Conservation (phyloP, 2,329 filamentous ascomycete species). For the Hypoxylon sp. region DNA sequence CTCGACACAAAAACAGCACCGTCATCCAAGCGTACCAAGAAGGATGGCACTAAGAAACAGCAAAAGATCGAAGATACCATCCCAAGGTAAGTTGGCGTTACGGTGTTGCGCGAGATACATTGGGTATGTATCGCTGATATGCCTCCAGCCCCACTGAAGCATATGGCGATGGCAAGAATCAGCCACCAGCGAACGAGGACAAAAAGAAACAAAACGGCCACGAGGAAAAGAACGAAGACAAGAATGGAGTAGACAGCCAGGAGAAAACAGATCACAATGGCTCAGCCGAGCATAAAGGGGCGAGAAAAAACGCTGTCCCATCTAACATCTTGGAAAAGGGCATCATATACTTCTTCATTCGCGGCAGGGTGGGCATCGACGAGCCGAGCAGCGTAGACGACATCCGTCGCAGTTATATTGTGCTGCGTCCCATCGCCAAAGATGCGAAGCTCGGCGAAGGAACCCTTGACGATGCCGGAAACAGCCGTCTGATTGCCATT, state of each 20-base stretch:
- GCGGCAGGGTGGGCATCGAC: slow-evolving; percentile 80
- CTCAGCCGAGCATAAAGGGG: slow-evolving; percentile 49
- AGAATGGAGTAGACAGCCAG: slow-evolving; percentile 62
- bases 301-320: slow-evolving; percentile 56
- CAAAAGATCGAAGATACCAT: slow-evolving; percentile 68
- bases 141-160: slow-evolving; percentile 46
- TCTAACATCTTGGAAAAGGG: slow-evolving; percentile 84
- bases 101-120: slow-evolving; percentile 6
- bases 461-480: slow-evolving; percentile 65
- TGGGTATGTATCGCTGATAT: slow-evolving; percentile 29
- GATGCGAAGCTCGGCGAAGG: slow-evolving; percentile 76
- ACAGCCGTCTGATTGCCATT: slow-evolving; percentile 80
- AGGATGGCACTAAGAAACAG: slow-evolving; percentile 59
- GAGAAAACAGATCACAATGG: slow-evolving; percentile 60
- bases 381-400: slow-evolving; percentile 79
- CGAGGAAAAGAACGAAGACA: slow-evolving; percentile 52
- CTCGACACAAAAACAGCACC: slow-evolving; percentile 54
- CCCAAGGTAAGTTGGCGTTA: slow-evolving; percentile 47
- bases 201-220: slow-evolving; percentile 11
- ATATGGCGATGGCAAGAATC: slow-evolving; percentile 42
- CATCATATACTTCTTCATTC: slow-evolving; percentile 91
- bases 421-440: slow-evolving; percentile 79
- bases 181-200: slow-evolving; percentile 16
- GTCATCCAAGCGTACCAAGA: slow-evolving; percentile 59
- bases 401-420: slow-evolving; percentile 82